Percentiles rank a stretch among this genome's conserved stretches.
These are phyloP conservation scores for Odonthalia washingtoniensis DNA, from an alignment of 31 red algal species.

Conservation along the genomic window DNA sequence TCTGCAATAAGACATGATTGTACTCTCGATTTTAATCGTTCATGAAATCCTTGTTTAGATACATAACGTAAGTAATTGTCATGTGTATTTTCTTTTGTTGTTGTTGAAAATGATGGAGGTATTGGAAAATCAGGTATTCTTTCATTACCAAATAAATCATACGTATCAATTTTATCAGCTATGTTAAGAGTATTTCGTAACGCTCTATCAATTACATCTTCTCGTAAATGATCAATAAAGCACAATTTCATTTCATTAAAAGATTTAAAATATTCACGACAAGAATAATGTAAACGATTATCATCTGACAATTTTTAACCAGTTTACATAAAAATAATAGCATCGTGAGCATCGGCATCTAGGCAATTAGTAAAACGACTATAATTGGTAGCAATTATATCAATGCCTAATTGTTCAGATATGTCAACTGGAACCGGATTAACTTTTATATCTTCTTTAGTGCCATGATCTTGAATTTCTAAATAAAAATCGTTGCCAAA, in stretches of 20 bases:
- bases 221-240: slow-evolving; percentile 83
- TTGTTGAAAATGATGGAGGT: too few relatives aligned
- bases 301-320: slow-evolving; percentile 81
- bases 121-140: too few relatives aligned
- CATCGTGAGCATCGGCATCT: slow-evolving; percentile 89
- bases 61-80: neutral
- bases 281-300: slow-evolving; percentile 84
- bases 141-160: too few relatives aligned
- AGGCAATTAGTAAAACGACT: slow-evolving; percentile 85
- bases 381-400: slow-evolving; percentile 93
- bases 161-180: too few relatives aligned
- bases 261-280: slow-evolving; percentile 90
- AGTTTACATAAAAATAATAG: slow-evolving; percentile 92
- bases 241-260: slow-evolving; percentile 80
- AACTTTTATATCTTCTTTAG: slow-evolving; percentile 71
- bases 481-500: slow-evolving; percentile 96
- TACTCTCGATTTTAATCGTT: neutral
- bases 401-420: slow-evolving; percentile 59
- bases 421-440: too few relatives aligned
- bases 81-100: too few relatives aligned
- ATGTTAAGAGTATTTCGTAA: too few relatives aligned
- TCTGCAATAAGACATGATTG: neutral
- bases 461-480: slow-evolving; percentile 95
- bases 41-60: neutral
- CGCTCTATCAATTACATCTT: too few relatives aligned